Evolutionary conservation across 768 basidiomycete genomes (phyloP), one percentile per base, ranked within the genome.

Genomic region (Boletus sp.): DNA sequence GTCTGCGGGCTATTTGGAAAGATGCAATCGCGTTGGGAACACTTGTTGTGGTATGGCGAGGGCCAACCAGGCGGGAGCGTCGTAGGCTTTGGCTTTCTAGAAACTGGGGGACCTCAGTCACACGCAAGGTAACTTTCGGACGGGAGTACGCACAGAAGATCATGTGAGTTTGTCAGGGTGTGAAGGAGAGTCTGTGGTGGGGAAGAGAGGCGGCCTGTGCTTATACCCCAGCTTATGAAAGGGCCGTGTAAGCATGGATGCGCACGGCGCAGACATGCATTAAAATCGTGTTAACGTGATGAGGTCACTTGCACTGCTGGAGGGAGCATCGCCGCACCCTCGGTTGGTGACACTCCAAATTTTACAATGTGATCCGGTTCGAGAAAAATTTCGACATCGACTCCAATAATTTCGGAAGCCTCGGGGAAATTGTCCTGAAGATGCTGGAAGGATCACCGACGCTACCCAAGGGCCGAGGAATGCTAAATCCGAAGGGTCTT

Each of bases 21-120:
- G 39, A 56, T 64, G 47, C 73, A 74, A n/a, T 64, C 67, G 39
- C 38, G 66, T 39, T 71, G 64, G 46, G 66, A 67, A 34, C 73
- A 74, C 50, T 70, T 74, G 60, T 72, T 70, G 47, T 74, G 73
- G 50, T 62, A 72, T 9, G 63, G 63, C 9, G 73, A 74, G 19
- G 73, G 73, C 73, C 73, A 74, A 37, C 62, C 64, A 3, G 67
- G 52, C 1, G 71, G 72, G 5, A 69, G 60, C 2, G 63, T 55
- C 27, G 61, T 54, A 23, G 56, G 34, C 35, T 73, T 73, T 38
- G 67, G 61, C 27, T 66, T 72, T 57, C 46, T 66, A 42, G 57
- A 67, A 47, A 73, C 70, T 73, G 35, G 21, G n/a, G 29, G 7
- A 32, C 7, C 4, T 11, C 14, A 57, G 55, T 39, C 27, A 19